These are phyloP conservation scores for Tanozyma kutaoensis DNA, from an alignment of 805 yeast species.

Conservation along the genomic window DNA sequence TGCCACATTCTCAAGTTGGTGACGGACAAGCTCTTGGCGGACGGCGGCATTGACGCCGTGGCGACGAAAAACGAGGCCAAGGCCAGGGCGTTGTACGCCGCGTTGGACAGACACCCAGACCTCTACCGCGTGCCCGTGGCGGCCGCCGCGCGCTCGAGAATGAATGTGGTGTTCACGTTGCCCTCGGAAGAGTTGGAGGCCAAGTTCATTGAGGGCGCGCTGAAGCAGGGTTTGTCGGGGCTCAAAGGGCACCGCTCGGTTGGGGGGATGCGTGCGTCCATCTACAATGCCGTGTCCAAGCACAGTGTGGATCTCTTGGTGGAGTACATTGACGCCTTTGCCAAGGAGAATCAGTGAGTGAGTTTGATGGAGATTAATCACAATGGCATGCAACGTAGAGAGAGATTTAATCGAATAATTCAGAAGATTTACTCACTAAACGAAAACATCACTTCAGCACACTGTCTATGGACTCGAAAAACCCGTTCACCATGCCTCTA, in stretches of 20 bases:
- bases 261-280: constrained; percentile 91
- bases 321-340: constrained; percentile 49
- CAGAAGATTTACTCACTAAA: no score
- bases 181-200: constrained; percentile 51
- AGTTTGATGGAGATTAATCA: no score
- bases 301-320: constrained; percentile 46
- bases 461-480: no score
- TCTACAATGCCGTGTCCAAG: constrained; percentile 74
- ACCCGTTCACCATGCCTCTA: no score
- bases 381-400: no score
- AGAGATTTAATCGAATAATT: no score
- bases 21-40: constrained; percentile 41
- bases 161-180: constrained; percentile 89
- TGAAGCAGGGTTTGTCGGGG: constrained; percentile 48
- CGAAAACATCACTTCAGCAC: no score
- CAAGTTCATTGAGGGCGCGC: constrained; percentile 59
- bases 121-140: constrained; percentile 59
- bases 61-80: constrained; percentile 45
- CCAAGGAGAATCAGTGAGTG: constrained; percentile 12
- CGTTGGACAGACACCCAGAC: constrained; percentile 52
- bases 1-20: constrained; percentile 77
- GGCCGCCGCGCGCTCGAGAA: constrained; percentile 53
- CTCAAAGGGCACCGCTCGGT: constrained; percentile 94
- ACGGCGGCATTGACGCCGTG: constrained; percentile 65
- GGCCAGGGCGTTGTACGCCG: constrained; percentile 48